Conservation (phyloP, 2,329 filamentous ascomycete genomes). For the Juglanconis sp. region DNA sequence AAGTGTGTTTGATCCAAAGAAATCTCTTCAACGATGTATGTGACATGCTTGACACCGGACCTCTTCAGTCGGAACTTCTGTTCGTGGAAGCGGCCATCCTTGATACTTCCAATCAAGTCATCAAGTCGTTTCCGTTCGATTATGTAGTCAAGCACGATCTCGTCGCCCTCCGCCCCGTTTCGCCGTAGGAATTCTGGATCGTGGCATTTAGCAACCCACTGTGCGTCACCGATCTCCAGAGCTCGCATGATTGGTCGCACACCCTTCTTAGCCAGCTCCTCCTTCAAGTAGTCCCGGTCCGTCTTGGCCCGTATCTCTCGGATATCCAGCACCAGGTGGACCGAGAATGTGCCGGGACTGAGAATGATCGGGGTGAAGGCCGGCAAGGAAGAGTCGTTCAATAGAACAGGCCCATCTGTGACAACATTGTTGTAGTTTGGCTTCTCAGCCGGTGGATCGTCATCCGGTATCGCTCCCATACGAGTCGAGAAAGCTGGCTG, state of each 20-base stretch:
- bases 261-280: conserved; percentile 65
- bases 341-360: conserved; percentile 63
- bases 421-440: conserved; percentile 37
- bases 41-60: conserved; percentile 71
- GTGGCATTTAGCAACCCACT: conserved; percentile 75
- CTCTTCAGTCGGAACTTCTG: conserved; percentile 77
- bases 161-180: conserved; percentile 60
- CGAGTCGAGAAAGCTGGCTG: background rate
- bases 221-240: conserved; percentile 70
- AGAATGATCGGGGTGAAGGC: conserved; percentile 59
- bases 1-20: conserved; percentile 52
- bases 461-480: background rate
- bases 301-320: conserved; percentile 71
- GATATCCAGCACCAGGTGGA: conserved; percentile 70
- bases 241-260: conserved; percentile 64
- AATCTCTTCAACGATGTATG: conserved; percentile 77
- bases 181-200: conserved; percentile 53
- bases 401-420: conserved; percentile 32
- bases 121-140: conserved; percentile 78
- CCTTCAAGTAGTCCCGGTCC: conserved; percentile 74
- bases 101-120: conserved; percentile 76
- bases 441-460: conserved; percentile 18
- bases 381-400: conserved; percentile 34
- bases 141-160: conserved; percentile 76
- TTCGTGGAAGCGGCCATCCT: conserved; percentile 78